Base-by-base conservation (phyloP, 345 rosid genomes). In the Ricinus communis region DNA sequence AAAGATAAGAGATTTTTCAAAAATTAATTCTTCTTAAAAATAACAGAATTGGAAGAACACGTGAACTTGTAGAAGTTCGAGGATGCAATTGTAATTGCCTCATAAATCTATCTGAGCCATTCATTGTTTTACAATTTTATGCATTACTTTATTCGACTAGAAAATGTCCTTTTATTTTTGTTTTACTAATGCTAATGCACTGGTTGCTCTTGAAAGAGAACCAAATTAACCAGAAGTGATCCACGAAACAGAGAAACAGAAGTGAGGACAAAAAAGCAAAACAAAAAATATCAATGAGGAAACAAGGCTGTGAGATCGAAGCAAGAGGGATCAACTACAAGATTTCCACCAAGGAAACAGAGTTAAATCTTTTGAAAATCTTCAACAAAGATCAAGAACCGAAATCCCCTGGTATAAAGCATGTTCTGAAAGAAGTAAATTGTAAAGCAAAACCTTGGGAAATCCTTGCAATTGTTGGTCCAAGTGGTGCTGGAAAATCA, bases 401-500 rank as follows among this genome's bases (percentile, higher is more conserved):
- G 3, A 64, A 64, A 45, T 63, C 54, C 64, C 68, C 72, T 46
- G 74, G 82, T 66, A 67, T 65, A 57, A 82, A 79, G 76, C 83
- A 84, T 45, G 91, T 95, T 36, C 84, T 95, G 5, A 89, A 85
- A 68, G 85, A 82, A 27, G 94, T 95, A n/a, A 83, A 62, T 47
- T 92, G 93, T 85, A 84, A 80, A 51, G 99, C 99, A 12, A 95
- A 81, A 66, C 97, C 98, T 0, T 88, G 98, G 98, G 97, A 93
- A 79, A 84, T 95, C 77, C 88, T 92, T 0, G 98, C 98, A 52
- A 88, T 95, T 59, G 94, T 89, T 25, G 99, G 99, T 30, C 99
- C 99, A 19, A 93, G 97, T 53, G 99, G 99, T 15, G 97, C 98
- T 14, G 98, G 98, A 43, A 96, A 93, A 74, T 89, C 99, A 27